These are phyloP conservation scores for Jimgerdemannia lactiflua DNA, from an alignment of 192 early-diverging fungal genomes.

Conservation along the genomic window DNA sequence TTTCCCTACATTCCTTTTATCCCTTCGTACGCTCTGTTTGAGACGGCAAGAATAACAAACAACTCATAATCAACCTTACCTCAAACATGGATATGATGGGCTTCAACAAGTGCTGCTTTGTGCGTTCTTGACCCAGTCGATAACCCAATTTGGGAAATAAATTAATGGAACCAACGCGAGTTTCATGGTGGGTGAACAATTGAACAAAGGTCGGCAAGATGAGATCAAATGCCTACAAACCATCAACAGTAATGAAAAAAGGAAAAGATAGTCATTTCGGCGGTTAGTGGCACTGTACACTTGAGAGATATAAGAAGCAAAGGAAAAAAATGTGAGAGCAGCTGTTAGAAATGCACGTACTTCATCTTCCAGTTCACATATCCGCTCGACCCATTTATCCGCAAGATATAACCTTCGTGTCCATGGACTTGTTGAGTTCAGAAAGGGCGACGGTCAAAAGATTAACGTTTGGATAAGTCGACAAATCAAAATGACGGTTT, in stretches of 20 bases:
- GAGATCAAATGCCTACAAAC: slow-evolving; percentile 45
- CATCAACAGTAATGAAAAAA: background rate
- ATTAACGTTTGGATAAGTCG: background rate
- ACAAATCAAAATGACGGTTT: background rate
- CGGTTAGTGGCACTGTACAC: no score
- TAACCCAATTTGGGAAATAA: slow-evolving; percentile 52
- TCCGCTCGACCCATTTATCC: slow-evolving; percentile 44
- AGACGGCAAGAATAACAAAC: background rate
- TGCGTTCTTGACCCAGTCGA: slow-evolving; percentile 43
- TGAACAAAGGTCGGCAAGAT: slow-evolving; percentile 51
- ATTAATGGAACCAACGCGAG: slow-evolving; percentile 42
- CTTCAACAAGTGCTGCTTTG: slow-evolving; percentile 48
- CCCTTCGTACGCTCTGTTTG: no score
- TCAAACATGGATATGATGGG: slow-evolving; percentile 59
- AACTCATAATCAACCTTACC: slow-evolving; percentile 18
- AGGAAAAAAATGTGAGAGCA: no score
- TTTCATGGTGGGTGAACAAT: slow-evolving; percentile 40
- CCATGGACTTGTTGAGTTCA: slow-evolving; percentile 12
- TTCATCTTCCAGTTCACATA: slow-evolving; percentile 39
- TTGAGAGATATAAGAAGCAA: no score
- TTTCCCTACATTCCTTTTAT: no score
- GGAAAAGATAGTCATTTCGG: background rate
- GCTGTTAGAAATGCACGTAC: background rate
- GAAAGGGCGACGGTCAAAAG: background rate
- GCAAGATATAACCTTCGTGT: slow-evolving; percentile 38